Evolutionary conservation across 2,329 filamentous ascomycete species (phyloP).

Genomic region (Xylaria sp.): DNA sequence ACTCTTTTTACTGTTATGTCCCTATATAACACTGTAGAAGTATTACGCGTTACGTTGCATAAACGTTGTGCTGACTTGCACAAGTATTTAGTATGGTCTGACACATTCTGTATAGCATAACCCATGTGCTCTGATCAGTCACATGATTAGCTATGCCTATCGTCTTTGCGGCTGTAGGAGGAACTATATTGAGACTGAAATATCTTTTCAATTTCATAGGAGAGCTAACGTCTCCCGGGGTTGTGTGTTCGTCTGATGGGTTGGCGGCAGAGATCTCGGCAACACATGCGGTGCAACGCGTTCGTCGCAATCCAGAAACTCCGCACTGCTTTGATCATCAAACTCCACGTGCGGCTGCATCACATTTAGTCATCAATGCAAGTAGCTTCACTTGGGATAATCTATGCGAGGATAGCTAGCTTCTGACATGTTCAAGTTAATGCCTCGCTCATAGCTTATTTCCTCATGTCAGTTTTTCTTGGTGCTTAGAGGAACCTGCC

Average conservation of each 20-base stretch:
- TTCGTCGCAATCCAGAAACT: constrained; percentile 16
- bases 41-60: background rate
- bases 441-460: too few species aligned
- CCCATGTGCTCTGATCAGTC: too few species aligned
- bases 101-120: background rate
- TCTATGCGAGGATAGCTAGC: background rate
- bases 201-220: constrained; percentile 6
- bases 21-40: background rate
- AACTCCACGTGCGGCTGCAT: background rate
- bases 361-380: background rate
- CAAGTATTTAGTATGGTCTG: background rate
- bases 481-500: background rate
- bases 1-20: background rate
- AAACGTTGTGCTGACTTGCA: background rate
- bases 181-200: background rate
- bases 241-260: constrained; percentile 21
- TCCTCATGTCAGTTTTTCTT: background rate
- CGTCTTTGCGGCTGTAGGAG: background rate
- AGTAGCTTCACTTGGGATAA: background rate
- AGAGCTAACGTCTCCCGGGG: background rate
- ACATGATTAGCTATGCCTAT: too few species aligned
- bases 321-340: background rate
- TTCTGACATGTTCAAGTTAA: background rate
- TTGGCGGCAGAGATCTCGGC: constrained; percentile 19
- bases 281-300: constrained; percentile 25